Base-by-base conservation (phyloP, 176 grass and related monocot genomes). In the Chrysopogon serrulatus region DNA sequence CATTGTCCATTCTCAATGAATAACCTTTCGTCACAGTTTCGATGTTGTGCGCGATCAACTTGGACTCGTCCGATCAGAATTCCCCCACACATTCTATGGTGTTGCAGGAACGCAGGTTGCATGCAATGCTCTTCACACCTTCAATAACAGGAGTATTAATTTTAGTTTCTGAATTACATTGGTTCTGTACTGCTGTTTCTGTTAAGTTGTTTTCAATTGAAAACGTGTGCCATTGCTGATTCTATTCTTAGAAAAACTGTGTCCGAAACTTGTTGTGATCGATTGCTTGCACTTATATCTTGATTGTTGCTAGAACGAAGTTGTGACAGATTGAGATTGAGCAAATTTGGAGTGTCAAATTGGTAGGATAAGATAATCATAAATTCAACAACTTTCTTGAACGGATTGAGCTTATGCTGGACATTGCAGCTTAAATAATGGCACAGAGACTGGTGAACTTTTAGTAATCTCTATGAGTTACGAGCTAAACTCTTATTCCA, bases 101-200 rank as follows among this genome's bases (percentile, higher is more conserved):
- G 76, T 93, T 77, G 95, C 91, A 37, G 92, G 95, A 77, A 98
- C 95, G 16, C 95, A 95, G 92, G 95, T 95, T 64, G 26, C n/a
- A n/a, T n/a, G n/a, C 35, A 21, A 68, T 83, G 24, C 19, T 86
- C 35, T 59, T 39, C 67, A 12, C 14, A 11, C n/a, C 18, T 77
- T n/a, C 5, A 13, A 24, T 59, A 30, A 31, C 6, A 56, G 53
- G 53, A 24, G 28, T 60, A 34, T 45, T 12, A 35, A 10, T 13
- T 73, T 53, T 6, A 18, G 49, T 3, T 49, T 54, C 18, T 60
- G 31, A 71, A 66, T 23, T 21, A n/a, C 18, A 33, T 66, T 66
- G 5, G 6, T 66, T 79, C 35, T 49, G 19, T 48, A 14, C 18
- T 66, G 11, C 32, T 66, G 11, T 36, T 76, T 13, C 14, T 66